Evolutionary conservation across 768 basidiomycete species (phyloP), one percentile per base, ranked within the genome.

Genomic region (Tulasnella sp.): DNA sequence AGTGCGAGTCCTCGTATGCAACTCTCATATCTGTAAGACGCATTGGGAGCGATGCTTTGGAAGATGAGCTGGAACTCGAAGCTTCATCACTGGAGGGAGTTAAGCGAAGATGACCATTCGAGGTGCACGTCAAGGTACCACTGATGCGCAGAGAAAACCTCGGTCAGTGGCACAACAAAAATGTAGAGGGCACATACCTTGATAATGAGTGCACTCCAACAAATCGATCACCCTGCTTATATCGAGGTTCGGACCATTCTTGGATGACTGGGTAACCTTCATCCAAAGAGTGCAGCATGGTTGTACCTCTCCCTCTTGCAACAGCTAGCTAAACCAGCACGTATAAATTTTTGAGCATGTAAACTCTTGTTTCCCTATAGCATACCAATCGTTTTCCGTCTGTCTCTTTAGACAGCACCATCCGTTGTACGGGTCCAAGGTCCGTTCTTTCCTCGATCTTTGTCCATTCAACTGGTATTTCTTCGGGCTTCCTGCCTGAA

Each of bases 11-110:
- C 53, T 74, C 67, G 15, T 66, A 60, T 1, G 78, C 75, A 20
- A 85, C 59, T 28, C 71, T 70, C 81, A 84, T 86, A 48, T 75
- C 76, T 40, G 65, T 67, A n/a, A 90, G 69, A 19, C 82, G 77
- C 53, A 72, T 77, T 2, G 86, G 85, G 40, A 89, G 71, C 7
- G 67, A 68, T 5, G 71, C 67, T 49, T 60, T 55, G 58, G 65
- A 41, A 9, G 61, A 35, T 13, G 59, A 43, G 12, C 52, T 53
- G 29, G 37, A 57, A 10, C 53, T 41, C 2, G 54, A 46, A 10
- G 62, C 63, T 33, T 64, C 62, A 20, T 12, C 15, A 28, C 33
- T 49, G 20, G 37, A 45, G n/a, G 51, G 55, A 1, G 71, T 75
- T 48, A 69, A 64, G 45, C 79, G 74, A 32, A 89, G 67, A 45